Percentiles rank a stretch among this genome's conserved stretches.
Conservation (phyloP, 495 filamentous ascomycete species). For the Aspergillus indologenus region DNA sequence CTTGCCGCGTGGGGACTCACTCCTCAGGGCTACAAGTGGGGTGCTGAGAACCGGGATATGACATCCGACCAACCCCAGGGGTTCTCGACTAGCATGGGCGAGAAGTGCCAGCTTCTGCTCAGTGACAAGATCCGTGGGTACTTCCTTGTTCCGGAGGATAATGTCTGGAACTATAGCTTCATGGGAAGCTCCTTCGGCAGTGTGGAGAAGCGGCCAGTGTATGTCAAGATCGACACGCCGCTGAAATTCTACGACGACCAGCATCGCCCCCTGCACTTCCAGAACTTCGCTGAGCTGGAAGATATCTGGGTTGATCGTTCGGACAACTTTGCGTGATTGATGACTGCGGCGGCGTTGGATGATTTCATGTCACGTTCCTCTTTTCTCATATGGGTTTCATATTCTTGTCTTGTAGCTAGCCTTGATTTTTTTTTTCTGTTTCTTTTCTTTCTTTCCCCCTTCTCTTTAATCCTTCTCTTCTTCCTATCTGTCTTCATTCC, state of each 20-base stretch:
- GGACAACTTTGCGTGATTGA: slow-evolving; percentile 75
- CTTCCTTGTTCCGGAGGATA: slow-evolving; percentile 90
- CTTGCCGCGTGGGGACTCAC: slow-evolving; percentile 90
- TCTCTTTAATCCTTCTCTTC: too few relatives aligned
- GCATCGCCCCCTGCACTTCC: slow-evolving; percentile 92
- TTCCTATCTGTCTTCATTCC: neutral
- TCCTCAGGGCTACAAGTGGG: slow-evolving; percentile 93
- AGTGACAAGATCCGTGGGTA: slow-evolving; percentile 90
- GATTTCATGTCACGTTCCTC: slow-evolving; percentile 15
- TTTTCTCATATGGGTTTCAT: slow-evolving; percentile 13
- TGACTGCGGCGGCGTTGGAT: slow-evolving; percentile 23
- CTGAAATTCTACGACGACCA: slow-evolving; percentile 86
- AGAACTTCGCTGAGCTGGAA: slow-evolving; percentile 87
- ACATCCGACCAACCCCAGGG: slow-evolving; percentile 89
- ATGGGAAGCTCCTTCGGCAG: slow-evolving; percentile 85
- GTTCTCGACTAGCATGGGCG: slow-evolving; percentile 87
- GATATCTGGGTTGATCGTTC: slow-evolving; percentile 84
- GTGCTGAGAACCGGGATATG: slow-evolving; percentile 90
- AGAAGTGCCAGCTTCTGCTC: slow-evolving; percentile 91
- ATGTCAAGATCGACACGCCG: slow-evolving; percentile 92
- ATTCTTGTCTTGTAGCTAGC: slow-evolving; percentile 12
- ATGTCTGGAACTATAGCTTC: slow-evolving; percentile 97
- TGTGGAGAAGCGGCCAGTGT: slow-evolving; percentile 83
- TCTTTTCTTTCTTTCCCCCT: slow-evolving; percentile 2
- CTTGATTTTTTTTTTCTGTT: slow-evolving; percentile 1